Conservation (phyloP, 2,329 filamentous ascomycete species). For the Aschersonia sp. region DNA sequence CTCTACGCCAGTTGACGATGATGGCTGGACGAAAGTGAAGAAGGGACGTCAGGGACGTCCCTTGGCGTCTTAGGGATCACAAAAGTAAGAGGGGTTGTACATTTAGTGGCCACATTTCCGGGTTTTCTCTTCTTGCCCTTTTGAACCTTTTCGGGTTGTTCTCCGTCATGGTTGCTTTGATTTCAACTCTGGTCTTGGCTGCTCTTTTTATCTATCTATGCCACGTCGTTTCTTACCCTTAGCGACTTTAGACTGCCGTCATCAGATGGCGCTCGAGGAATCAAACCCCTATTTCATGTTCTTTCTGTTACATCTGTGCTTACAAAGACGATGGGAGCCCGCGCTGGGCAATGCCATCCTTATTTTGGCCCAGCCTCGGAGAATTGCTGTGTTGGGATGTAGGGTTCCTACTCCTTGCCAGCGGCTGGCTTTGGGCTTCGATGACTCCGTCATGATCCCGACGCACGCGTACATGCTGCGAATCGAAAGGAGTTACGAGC, state of each 20-base stretch:
- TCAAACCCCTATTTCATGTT: conserved; percentile 3
- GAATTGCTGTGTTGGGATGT: too few relatives aligned
- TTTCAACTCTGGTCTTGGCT: neutral
- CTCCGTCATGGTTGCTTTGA: neutral
- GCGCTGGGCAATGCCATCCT: too few relatives aligned
- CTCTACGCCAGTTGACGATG: conserved; percentile 30
- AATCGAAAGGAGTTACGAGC: too few relatives aligned
- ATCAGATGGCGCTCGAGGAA: conserved; percentile 13
- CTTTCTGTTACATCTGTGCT: neutral
- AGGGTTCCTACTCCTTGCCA: too few relatives aligned
- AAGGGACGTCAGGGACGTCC: conserved; percentile 21
- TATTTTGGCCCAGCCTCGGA: too few relatives aligned
- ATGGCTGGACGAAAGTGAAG: conserved; percentile 48
- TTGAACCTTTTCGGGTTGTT: neutral
- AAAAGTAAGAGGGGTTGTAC: conserved; percentile 17
- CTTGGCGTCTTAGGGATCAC: conserved; percentile 8
- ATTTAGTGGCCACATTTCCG: conserved; percentile 5
- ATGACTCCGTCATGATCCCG: too few relatives aligned
- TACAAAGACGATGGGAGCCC: too few relatives aligned
- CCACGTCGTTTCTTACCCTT: neutral
- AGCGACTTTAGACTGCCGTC: conserved; percentile 12
- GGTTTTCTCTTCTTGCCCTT: neutral
- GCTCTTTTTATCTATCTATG: conserved; percentile 4
- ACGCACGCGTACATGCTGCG: too few relatives aligned
- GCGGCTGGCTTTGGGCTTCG: too few relatives aligned